Evolutionary conservation across 1,284 basidiomycete genomes (phyloP), one percentile per base, ranked within the genome.

Genomic region (Boletus sp.): DNA sequence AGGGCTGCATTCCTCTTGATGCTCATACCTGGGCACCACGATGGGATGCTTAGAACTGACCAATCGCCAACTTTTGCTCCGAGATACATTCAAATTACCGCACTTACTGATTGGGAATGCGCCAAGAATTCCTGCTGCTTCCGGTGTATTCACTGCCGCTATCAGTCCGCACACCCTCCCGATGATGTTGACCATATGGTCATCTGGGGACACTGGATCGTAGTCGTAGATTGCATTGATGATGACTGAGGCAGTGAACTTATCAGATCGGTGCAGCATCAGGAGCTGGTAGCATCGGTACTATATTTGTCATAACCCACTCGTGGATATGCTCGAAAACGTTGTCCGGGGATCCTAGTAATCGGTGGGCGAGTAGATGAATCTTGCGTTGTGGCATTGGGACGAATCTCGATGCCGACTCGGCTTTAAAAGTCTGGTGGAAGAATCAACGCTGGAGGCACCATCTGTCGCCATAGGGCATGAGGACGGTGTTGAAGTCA

Each of bases 391-490:
- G 57, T 40, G 69, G 64, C 20, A 65, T 59, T 3, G 65, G 56
- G 9, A 50, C 44, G 34, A 67, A 69, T 35, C 52, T 53, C 2
- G 53, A 46, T 27, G 54, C 43, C 0, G 57, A 57, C 5, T 57
- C 51, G 5, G 57, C 51, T 30, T 59, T 58, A 44, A 68, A 68
- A 25, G 54, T 51, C 36, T 67, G 60, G 35, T 73, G 68, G 29
- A 70, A 67, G 14, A 72, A 53, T 38, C 60, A 62, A 23, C 72
- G 57, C 34, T 69, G 66, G 5, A 57, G 53, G 19, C 69, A 65
- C 75, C 73, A 76, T 42, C 55, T 52, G 2, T 67, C 59, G 2
- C 65, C 65, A 48, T 76, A 74, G 6, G 59, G 60, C 48, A 70
- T 59, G 5, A 73, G 55, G 0, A 53, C 60, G 0, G 61, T 44